Base-by-base conservation (phyloP, 768 basidiomycete species). In the Rhodotorula paludigena region DNA sequence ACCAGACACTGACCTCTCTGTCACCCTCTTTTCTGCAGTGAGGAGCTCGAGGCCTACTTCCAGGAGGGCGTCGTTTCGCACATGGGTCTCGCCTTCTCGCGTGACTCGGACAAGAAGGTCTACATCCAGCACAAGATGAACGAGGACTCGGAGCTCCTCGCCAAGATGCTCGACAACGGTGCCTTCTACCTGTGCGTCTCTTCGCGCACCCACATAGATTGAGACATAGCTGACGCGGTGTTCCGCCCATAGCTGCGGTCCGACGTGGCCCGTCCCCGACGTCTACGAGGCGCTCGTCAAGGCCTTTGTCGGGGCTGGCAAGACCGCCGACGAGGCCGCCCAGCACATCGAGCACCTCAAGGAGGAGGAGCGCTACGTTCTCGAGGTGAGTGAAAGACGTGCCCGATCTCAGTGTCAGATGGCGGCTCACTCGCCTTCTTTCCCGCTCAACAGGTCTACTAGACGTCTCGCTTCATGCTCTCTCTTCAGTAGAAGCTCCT, bases 81-180 rank as follows among this genome's bases (percentile, higher is more conserved):
- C 74, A 88, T 91, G 28, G 94, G 96, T 23, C 83, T 99, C 48
- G 96, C 96, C 32, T 99, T 98, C 83, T 97, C 94, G 42, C 86
- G 96, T 67, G 96, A 99, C 77, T 86, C 88, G 1, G 85, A 85
- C 57, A 85, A 86, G 78, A 99, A 99, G 80, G 88, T 94, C 30
- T 99, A 99, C 79, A 99, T 99, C 75, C 96, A 99, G 78, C 90
- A 98, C 82, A 93, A 90, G 83, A 98, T 98, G 92, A 81, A 85
- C 47, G 87, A 94, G 76, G 92, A 99, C 78, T 88, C 88, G 25
- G 83, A 85, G 74, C 81, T 82, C 38, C 83, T 99, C 33, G 87
- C 86, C 52, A 80, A 83, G 69, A 86, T 90, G 85, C 80, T 98
- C 62, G 81, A 79, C 74, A 25, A 83, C 48, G 92, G 90, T 39